Evolutionary conservation across 2,329 filamentous ascomycete species (phyloP).

Genomic region (Clarireedia sp.): DNA sequence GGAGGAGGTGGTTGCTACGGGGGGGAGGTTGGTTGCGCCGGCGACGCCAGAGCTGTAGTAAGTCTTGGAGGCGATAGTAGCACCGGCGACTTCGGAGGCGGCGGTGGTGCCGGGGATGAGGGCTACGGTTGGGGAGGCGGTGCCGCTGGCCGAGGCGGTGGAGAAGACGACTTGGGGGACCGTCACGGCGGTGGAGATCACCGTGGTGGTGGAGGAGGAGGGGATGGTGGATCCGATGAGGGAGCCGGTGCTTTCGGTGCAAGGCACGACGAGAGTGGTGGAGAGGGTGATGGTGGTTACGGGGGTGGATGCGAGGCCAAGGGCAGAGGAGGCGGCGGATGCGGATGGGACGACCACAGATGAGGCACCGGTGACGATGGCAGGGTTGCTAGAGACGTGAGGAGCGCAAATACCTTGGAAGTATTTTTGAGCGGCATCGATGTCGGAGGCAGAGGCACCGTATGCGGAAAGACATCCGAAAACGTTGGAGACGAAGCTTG

Average conservation of each 20-base stretch:
- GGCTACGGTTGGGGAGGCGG: slow-evolving; percentile 21
- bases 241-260: slow-evolving; percentile 33
- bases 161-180: slow-evolving; percentile 46
- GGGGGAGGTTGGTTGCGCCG: slow-evolving; percentile 19
- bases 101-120: slow-evolving; percentile 32
- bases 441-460: slow-evolving; percentile 56
- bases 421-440: slow-evolving; percentile 68
- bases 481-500: slow-evolving; percentile 68
- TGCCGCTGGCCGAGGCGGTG: slow-evolving; percentile 15
- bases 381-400: slow-evolving; percentile 70
- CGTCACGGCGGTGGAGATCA: slow-evolving; percentile 39
- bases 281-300: slow-evolving; percentile 41
- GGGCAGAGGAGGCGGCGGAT: slow-evolving; percentile 10
- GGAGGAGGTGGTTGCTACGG: slow-evolving; percentile 25
- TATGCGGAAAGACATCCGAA: slow-evolving; percentile 75
- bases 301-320: slow-evolving; percentile 30
- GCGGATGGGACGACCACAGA: slow-evolving; percentile 49
- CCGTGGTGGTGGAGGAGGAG: slow-evolving; percentile 42
- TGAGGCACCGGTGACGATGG: slow-evolving; percentile 69
- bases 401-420: slow-evolving; percentile 85
- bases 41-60: not conserved
- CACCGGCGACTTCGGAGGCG: slow-evolving; percentile 12
- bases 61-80: slow-evolving; percentile 13
- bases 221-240: slow-evolving; percentile 38
- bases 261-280: slow-evolving; percentile 45